phyloP scores from a whole-genome alignment of 192 early-diverging fungal genomes.

The Pecoramyces ruminantium region DNA sequence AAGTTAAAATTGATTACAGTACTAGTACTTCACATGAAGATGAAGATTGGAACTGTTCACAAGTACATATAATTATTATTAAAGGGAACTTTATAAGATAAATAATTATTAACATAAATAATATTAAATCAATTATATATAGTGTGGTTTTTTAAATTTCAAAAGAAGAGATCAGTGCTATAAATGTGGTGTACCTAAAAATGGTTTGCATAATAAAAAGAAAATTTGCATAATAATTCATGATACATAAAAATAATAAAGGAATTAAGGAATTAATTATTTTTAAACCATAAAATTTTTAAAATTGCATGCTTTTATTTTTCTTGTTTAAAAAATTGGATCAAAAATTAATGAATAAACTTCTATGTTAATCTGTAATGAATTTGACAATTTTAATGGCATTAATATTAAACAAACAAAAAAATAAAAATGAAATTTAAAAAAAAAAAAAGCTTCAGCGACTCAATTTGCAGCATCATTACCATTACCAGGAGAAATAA shows the following conservation, averaged over 20 bases:
- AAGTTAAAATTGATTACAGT: neutral
- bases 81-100: neutral
- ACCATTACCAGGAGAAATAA: conserved; percentile 9
- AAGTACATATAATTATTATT: neutral
- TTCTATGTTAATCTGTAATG: too few species aligned
- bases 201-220: neutral
- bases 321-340: too few species aligned
- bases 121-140: neutral
- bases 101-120: neutral
- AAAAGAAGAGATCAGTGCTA: neutral
- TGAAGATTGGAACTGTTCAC: neutral
- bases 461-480: neutral
- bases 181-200: neutral
- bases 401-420: too few species aligned
- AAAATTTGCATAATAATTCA: neutral
- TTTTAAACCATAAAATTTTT: too few species aligned
- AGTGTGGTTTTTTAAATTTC: neutral
- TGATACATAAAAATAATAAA: neutral
- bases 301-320: too few species aligned
- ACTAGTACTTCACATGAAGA: neutral
- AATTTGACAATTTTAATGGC: too few species aligned
- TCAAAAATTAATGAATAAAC: too few species aligned
- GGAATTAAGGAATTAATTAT: neutral
- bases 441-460: neutral
- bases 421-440: too few species aligned